phyloP scores from a whole-genome alignment of 306 rosid species.

The Crotalaria pallida region DNA sequence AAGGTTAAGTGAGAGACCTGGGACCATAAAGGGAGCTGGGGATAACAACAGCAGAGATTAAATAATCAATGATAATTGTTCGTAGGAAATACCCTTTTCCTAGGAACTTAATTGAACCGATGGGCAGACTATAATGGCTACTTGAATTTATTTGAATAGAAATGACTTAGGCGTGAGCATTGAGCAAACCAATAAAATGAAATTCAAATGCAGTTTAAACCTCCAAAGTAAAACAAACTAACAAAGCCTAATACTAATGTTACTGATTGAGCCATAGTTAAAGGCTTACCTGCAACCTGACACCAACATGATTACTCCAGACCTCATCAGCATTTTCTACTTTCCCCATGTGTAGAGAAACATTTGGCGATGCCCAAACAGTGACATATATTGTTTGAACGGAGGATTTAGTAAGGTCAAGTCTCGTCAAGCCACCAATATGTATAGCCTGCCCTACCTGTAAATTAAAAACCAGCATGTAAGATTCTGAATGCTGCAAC shows the following conservation, averaged over 20 bases:
- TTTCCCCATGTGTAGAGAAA: conserved; percentile 89
- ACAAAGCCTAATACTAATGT: not conserved
- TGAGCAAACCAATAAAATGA: not conserved
- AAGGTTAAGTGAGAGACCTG: not conserved
- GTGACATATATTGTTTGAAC: conserved; percentile 79
- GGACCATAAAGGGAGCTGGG: not conserved
- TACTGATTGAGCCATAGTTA: not conserved
- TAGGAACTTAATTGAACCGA: not conserved
- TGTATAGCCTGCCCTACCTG: conserved; percentile 83
- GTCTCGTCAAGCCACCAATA: conserved; percentile 75
- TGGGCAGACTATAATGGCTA: not conserved
- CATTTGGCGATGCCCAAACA: conserved; percentile 79
- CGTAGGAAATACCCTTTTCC: not conserved
- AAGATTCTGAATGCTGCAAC: not conserved
- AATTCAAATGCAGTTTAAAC: not conserved
- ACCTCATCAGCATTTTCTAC: conserved; percentile 86
- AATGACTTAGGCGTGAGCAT: not conserved
- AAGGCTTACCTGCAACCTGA: conserved; percentile 68
- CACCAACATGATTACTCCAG: conserved; percentile 74
- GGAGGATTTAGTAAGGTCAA: conserved; percentile 69
- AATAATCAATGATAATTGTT: not conserved
- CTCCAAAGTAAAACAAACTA: not conserved
- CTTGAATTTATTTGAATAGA: not conserved
- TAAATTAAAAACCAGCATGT: conserved; percentile 25
- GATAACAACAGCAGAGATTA: not conserved